Conservation (phyloP, 768 basidiomycete genomes). For the Trametes sanguinea region DNA sequence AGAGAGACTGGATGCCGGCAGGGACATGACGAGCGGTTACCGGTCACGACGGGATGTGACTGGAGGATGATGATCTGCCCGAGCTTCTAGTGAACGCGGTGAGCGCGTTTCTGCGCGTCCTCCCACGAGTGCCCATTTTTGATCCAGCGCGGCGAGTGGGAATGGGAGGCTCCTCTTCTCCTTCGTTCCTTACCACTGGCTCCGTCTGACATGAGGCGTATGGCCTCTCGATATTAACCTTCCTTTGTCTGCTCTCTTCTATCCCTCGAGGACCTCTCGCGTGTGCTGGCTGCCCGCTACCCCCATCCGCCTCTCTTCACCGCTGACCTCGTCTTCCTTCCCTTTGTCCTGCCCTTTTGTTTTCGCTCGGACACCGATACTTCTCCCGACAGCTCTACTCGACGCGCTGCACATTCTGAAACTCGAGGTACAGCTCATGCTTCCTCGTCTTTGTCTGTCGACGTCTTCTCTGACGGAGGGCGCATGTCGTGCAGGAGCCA, state of each 20-base stretch:
- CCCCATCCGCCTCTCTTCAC: conserved; percentile 9
- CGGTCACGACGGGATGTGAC: conserved; percentile 7
- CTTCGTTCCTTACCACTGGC: conserved; percentile 6
- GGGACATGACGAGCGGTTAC: neutral
- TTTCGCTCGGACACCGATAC: neutral
- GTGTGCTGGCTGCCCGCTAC: conserved; percentile 27
- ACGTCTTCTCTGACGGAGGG: neutral
- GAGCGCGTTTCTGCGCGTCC: conserved; percentile 12
- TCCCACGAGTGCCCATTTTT: conserved; percentile 11
- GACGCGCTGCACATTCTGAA: conserved; percentile 2
- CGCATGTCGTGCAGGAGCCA: conserved; percentile 1
- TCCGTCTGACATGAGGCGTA: conserved; percentile 20
- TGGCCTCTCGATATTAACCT: conserved; percentile 16
- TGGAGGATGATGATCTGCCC: neutral
- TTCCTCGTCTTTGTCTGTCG: neutral
- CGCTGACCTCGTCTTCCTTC: neutral
- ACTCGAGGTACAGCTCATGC: neutral
- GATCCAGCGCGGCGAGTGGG: conserved; percentile 5
- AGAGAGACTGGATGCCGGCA: conserved; percentile 11
- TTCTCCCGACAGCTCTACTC: neutral
- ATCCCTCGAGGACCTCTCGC: conserved; percentile 21
- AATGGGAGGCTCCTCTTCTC: neutral
- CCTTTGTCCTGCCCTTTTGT: conserved; percentile 4
- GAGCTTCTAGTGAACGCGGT: conserved; percentile 21
- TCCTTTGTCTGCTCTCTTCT: conserved; percentile 18